These are phyloP conservation scores for Haplographium delicatum DNA, from an alignment of 495 filamentous ascomycete species.

Conservation along the genomic window DNA sequence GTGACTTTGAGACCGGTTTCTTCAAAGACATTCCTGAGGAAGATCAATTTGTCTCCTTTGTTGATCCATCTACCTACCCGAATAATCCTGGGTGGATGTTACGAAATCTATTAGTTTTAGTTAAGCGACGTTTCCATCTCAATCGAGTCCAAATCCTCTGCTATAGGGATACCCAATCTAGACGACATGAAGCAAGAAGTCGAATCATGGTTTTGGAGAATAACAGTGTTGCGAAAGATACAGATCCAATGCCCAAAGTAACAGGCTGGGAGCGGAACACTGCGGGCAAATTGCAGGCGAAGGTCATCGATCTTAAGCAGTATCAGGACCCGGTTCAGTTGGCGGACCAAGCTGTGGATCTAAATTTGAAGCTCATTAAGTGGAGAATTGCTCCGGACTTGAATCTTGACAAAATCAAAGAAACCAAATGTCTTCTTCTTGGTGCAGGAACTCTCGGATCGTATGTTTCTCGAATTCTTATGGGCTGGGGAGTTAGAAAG, in stretches of 20 bases:
- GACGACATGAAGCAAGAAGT: slow-evolving; percentile 72
- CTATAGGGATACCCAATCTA: slow-evolving; percentile 75
- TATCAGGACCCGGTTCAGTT: slow-evolving; percentile 85
- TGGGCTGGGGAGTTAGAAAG: slow-evolving; percentile 95
- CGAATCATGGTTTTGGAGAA: slow-evolving; percentile 66
- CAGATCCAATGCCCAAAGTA: slow-evolving; percentile 58
- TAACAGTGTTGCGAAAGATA: slow-evolving; percentile 5
- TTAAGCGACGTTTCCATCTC: slow-evolving; percentile 76
- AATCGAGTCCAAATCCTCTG: slow-evolving; percentile 79
- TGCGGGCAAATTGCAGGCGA: slow-evolving; percentile 66
- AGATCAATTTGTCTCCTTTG: slow-evolving; percentile 79
- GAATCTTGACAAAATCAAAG: slow-evolving; percentile 82
- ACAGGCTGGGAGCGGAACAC: slow-evolving; percentile 92
- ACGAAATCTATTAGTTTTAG: slow-evolving; percentile 79
- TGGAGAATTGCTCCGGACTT: slow-evolving; percentile 90
- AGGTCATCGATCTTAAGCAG: slow-evolving; percentile 73
- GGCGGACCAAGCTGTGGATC: slow-evolving; percentile 92
- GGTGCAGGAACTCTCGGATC: slow-evolving; percentile 92
- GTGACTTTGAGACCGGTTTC: slow-evolving; percentile 80
- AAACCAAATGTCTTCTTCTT: slow-evolving; percentile 87
- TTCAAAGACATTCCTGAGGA: slow-evolving; percentile 62
- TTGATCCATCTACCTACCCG: slow-evolving; percentile 85
- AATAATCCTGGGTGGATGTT: slow-evolving; percentile 88
- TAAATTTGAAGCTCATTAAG: slow-evolving; percentile 97
- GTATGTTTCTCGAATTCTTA: slow-evolving; percentile 83